Base-by-base conservation (phyloP, 2,329 filamentous ascomycete species). In the Hypoxylon sp. region DNA sequence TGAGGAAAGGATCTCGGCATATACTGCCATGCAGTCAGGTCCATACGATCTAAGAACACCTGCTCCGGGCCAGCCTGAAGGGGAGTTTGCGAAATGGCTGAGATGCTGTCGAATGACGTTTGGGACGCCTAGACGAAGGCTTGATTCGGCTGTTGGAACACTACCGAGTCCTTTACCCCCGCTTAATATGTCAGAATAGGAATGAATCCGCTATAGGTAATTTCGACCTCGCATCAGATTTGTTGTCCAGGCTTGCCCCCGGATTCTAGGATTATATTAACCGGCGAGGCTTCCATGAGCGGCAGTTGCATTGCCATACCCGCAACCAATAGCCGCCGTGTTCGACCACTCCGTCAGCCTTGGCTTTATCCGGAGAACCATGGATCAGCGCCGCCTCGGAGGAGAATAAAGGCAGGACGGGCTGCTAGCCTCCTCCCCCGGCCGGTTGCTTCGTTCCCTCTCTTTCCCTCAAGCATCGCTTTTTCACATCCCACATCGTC, bases 351-450 rank as follows among this genome's bases (percentile, higher is more conserved):
- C 63, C 63, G 67, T 70, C 71, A 70, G 70, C 61, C 70, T 73
- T 73, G 70, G 67, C 71, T 75, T 74, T 75, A 74, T 67, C 73
- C 73, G 72, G 71, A 57, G 63, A 63, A 52, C 65, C 51, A 62
- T 61, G 50, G 47, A 67, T 60, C 59, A 55, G 41, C 54, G 48
- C 51, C 61, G 54, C 46, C 56, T 65, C 60, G 51, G 54, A 63
- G 51, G 56, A 59, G 59, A 63, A 73, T 73, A 72, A 69, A 73
- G 65, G 63, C 58, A 70, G 63, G 54, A 58, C 27, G 61, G 56
- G 51, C 62, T 62, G 52, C 61, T 47, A 25, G 48, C 51, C 45
- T 48, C 54, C 29, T 30, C 43, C 37, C 25, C 52, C 43, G 30
- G 54, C 61, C 56, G 23, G 41, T 43, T 63, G 21, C 39, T 46